phyloP scores from a whole-genome alignment of 352 stramenopile species.

The Ophiocytium majus region DNA sequence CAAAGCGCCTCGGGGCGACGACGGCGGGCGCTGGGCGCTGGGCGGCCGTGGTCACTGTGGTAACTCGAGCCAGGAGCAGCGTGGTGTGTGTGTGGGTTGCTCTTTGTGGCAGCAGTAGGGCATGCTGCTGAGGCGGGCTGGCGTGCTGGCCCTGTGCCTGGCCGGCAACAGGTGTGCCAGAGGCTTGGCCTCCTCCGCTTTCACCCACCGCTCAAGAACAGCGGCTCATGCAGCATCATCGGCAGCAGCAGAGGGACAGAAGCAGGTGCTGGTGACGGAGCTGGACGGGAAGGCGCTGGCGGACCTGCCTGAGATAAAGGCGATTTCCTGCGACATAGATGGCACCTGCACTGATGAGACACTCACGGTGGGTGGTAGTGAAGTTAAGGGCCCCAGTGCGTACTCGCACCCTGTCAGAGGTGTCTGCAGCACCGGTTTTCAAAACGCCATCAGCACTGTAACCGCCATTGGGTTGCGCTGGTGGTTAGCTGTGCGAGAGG shows the following conservation, averaged over 20 bases:
- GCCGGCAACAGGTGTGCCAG: background rate
- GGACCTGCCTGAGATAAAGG: background rate
- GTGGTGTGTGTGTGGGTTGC: too few species aligned
- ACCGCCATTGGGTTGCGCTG: background rate
- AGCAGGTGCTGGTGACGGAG: background rate
- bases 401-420: background rate
- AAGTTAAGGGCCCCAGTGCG: background rate
- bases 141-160: background rate
- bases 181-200: background rate
- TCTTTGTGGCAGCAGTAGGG: too few species aligned
- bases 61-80: too few species aligned
- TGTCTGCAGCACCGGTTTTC: background rate
- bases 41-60: too few species aligned
- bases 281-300: background rate
- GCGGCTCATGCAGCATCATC: background rate
- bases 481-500: background rate
- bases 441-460: background rate
- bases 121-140: background rate
- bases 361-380: background rate
- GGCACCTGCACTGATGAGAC: background rate
- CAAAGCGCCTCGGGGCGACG: too few species aligned
- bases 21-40: too few species aligned
- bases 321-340: conserved; percentile 17
- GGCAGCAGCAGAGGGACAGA: background rate
- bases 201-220: background rate